Conservation (phyloP, 768 basidiomycete species). For the Phylloporus sp. region DNA sequence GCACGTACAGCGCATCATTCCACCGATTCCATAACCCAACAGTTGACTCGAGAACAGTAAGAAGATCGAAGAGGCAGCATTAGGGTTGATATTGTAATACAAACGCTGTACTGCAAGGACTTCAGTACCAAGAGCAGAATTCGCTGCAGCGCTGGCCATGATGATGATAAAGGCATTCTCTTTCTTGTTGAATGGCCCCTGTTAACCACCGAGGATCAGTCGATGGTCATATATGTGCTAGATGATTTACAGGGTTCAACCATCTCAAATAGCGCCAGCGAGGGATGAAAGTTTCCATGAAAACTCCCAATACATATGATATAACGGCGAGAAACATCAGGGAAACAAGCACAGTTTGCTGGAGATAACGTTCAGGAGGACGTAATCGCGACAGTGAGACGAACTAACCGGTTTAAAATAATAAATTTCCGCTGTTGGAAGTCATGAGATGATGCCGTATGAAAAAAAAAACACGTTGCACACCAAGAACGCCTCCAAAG, state of each 20-base stretch:
- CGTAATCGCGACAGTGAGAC: background rate
- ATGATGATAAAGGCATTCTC: slow-evolving; percentile 56
- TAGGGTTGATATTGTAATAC: slow-evolving; percentile 51
- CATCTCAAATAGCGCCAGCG: slow-evolving; percentile 40
- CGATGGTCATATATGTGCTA: background rate
- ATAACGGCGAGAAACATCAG: slow-evolving; percentile 55
- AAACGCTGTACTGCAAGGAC: slow-evolving; percentile 52
- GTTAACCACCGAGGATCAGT: background rate
- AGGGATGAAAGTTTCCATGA: slow-evolving; percentile 46
- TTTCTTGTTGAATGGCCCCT: slow-evolving; percentile 59
- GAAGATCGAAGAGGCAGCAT: slow-evolving; percentile 45
- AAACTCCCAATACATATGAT: slow-evolving; percentile 46
- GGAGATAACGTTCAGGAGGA: background rate
- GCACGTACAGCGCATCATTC: slow-evolving; percentile 44
- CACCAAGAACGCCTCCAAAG: slow-evolving; percentile 53
- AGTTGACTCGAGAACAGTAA: slow-evolving; percentile 35
- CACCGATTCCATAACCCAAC: slow-evolving; percentile 52
- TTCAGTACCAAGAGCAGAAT: slow-evolving; percentile 51
- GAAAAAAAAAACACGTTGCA: slow-evolving; percentile 7
- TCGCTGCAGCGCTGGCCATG: slow-evolving; percentile 55
- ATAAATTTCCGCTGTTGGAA: slow-evolving; percentile 48
- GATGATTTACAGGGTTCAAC: slow-evolving; percentile 44
- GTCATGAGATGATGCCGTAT: slow-evolving; percentile 1
- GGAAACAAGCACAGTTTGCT: slow-evolving; percentile 55
- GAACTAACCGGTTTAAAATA: slow-evolving; percentile 52